Base-by-base conservation (phyloP, 306 rosid species). In the Trichosanthes truncata region DNA sequence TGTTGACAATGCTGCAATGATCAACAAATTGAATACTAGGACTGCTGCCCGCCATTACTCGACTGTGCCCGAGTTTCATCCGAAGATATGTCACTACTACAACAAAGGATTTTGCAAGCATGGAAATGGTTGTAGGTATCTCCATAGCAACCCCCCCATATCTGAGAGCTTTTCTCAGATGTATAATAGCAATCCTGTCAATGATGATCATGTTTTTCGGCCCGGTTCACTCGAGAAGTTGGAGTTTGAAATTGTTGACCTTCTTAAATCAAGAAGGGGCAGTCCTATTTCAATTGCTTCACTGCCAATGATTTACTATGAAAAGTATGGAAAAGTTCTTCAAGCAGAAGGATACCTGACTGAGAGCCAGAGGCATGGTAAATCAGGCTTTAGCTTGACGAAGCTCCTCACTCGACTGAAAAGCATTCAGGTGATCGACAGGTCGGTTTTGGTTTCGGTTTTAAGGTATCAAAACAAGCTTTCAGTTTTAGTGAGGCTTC, bases 321-420 rank as follows among this genome's bases (percentile, higher is more conserved):
- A 90, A 4, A 92, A 80, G 61, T 94, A 88, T 67, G 90, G 89
- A n/a, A 94, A 84, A 81, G 85, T 84, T 43, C 90, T 94, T 56
- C 96, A 88, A 82, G 98, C 94, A 1, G 96, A 94, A 1, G 97
- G 98, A 3, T 94, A 94, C 84, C 87, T 89, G 15, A 89, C 97
- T 8, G 98, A 94, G 88, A 94, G 96, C 87, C 96, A 92, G 83
- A 81, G 97, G 80, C 96, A 90, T 69, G 98, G 97, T 6, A 94
- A 94, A 78, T 91, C 92, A 14, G 98, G 98, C 81, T 89, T 85
- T 84, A 94, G 92, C 83, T 82, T 94, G 85, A 89, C 98, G 3
- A 94, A 84, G 85, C 96, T 94, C 60, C 94, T 94, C 53, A 86
- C 89, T 25, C 85, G 89, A 35, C 87, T 89, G 84, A 87, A 85